Base-by-base conservation (phyloP, 495 filamentous ascomycete genomes). In the Xanthoparmelia taractica region DNA sequence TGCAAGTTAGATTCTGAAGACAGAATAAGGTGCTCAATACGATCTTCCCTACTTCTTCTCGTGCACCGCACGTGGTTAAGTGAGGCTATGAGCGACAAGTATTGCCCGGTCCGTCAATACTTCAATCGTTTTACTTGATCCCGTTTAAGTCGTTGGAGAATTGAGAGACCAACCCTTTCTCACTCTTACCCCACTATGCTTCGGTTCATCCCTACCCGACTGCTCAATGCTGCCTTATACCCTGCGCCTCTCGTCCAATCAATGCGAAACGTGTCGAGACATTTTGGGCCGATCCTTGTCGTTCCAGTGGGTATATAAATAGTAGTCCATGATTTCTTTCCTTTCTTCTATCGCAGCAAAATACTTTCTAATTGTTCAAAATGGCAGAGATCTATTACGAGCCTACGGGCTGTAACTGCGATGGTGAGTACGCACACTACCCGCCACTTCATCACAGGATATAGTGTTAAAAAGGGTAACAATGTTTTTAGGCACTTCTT, bases 301-400 rank as follows among this genome's bases (percentile, higher is more conserved):
- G 43, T 47, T 25, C 10, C 43, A 47, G 25, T 47, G 20, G 11
- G 20, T 25, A 47, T 47, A 47, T 47, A 47, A 4, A 47, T 23
- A 8, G 43, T 47, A 1, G 23, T 8, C n/a, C n/a, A 47, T 20
- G 20, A n/a, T n/a, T 47, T 25, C 18, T 47, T 47, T 5, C 10
- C 20, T 10, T 23, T 25, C 2, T n/a, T n/a, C n/a, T n/a, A n/a
- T n/a, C n/a, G n/a, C n/a, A n/a, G n/a, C n/a, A n/a, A n/a, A n/a
- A n/a, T n/a, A n/a, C n/a, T n/a, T n/a, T n/a, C n/a, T n/a, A n/a
- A n/a, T n/a, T n/a, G n/a, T 1, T 6, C n/a, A 47, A 6, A 13
- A 47, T 47, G 43, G 43, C 43, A 47, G 43, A 47, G n/a, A 47
- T 47, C 23, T 47, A 47, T n/a, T 47, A 47, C 12, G 43, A 47